Evolutionary conservation across 2,329 filamentous ascomycete species (phyloP).

Genomic region (Colletotrichum sp.): DNA sequence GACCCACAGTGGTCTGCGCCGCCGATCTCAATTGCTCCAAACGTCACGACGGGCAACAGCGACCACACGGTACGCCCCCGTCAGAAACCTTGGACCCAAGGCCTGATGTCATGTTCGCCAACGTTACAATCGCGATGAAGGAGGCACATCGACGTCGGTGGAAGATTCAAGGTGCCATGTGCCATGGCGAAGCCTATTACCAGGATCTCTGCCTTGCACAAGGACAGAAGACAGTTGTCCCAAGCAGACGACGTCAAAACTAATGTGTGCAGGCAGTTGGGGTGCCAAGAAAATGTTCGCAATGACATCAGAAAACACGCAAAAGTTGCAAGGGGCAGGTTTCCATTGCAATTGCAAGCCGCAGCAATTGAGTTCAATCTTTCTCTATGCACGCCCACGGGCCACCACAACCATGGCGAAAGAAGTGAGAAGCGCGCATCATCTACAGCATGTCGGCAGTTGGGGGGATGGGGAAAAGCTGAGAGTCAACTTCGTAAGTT

Average conservation of each 20-base stretch:
- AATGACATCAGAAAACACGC: neutral
- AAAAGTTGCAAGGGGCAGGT: neutral
- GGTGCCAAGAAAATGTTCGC: neutral
- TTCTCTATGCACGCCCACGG: neutral
- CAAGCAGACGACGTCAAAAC: neutral
- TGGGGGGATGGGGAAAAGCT: neutral
- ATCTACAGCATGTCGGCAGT: neutral
- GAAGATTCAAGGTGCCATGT: neutral
- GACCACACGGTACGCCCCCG: constrained; percentile 4
- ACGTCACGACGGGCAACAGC: constrained; percentile 7
- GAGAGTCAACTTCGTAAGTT: neutral
- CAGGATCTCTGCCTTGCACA: neutral
- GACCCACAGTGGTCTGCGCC: constrained; percentile 9
- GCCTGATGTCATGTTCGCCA: neutral
- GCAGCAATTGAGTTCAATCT: neutral
- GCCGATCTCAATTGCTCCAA: constrained; percentile 13
- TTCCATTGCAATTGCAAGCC: neutral
- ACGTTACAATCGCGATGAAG: neutral
- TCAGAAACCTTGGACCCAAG: neutral
- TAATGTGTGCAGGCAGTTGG: neutral
- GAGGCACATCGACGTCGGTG: neutral
- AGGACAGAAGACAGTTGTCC: neutral
- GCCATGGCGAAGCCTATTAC: neutral
- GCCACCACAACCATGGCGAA: neutral
- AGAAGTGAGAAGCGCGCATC: neutral